Conservation (phyloP, 2,329 filamentous ascomycete genomes). For the Aspergillus piperis region DNA sequence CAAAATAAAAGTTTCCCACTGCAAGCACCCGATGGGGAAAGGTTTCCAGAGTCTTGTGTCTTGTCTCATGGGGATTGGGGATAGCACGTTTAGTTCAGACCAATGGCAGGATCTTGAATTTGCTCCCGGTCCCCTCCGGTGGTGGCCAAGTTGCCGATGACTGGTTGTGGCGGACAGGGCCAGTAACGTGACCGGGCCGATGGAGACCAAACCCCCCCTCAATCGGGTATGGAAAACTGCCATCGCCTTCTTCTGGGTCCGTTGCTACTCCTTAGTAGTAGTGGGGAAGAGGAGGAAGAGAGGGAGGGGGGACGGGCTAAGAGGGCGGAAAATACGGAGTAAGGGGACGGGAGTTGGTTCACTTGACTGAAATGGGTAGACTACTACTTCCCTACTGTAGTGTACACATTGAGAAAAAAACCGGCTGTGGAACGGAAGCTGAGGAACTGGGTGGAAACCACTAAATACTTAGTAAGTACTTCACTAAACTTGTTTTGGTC, state of each 20-base stretch:
- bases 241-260: neutral
- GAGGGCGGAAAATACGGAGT: neutral
- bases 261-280: neutral
- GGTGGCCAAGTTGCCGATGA: slow-evolving; percentile 7
- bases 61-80: neutral
- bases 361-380: no score
- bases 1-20: no score
- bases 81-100: neutral
- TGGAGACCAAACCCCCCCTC: neutral
- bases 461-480: neutral
- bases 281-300: neutral
- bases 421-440: neutral
- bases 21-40: neutral
- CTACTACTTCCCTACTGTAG: no score
- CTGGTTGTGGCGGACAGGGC: slow-evolving; percentile 13
- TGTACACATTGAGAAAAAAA: no score
- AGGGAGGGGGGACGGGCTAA: neutral
- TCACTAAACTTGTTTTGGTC: neutral
- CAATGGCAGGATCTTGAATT: slow-evolving; percentile 11
- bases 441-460: slow-evolving; percentile 13
- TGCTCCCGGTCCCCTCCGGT: slow-evolving; percentile 2
- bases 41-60: neutral
- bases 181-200: slow-evolving; percentile 33
- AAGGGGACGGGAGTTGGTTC: neutral
- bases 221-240: slow-evolving; percentile 10